Percentiles rank a stretch among this genome's conserved stretches.
Evolutionary conservation across 1,284 basidiomycete genomes (phyloP).

Genomic region (Sporisorium graminicola): DNA sequence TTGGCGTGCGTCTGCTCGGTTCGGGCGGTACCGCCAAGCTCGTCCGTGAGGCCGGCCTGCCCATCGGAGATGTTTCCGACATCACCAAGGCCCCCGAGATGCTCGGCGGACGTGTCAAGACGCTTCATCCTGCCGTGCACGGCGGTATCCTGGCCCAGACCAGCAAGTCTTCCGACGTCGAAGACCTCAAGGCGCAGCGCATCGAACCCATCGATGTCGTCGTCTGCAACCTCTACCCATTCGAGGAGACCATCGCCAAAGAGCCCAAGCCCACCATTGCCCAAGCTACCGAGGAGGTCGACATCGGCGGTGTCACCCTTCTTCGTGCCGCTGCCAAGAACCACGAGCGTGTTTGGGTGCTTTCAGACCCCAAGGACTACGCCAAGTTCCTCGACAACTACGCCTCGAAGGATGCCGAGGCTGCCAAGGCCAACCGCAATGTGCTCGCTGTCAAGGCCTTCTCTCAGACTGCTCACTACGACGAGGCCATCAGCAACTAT

Average conservation of each 20-base stretch:
- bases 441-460: conserved; percentile 96
- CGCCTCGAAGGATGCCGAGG: conserved; percentile 72
- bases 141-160: conserved; percentile 76
- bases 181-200: conserved; percentile 60
- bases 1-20: conserved; percentile 89
- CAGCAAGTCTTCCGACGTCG: conserved; percentile 61
- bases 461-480: conserved; percentile 93
- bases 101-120: conserved; percentile 98
- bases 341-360: conserved; percentile 79
- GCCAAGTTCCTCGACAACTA: conserved; percentile 80
- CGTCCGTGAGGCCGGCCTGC: conserved; percentile 91
- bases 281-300: conserved; percentile 96
- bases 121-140: conserved; percentile 97
- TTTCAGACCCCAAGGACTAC: conserved; percentile 96
- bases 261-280: conserved; percentile 90
- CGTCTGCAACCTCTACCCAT: conserved; percentile 98
- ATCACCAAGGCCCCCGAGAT: conserved; percentile 99
- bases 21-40: conserved; percentile 98
- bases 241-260: conserved; percentile 82
- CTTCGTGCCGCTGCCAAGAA: conserved; percentile 99
- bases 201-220: conserved; percentile 68
- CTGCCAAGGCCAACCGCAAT: conserved; percentile 78
- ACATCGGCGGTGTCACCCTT: conserved; percentile 98
- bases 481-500: conserved; percentile 94
- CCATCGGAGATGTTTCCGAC: conserved; percentile 95